phyloP scores from a whole-genome alignment of 305 asterid genomes.

The Withania somnifera region DNA sequence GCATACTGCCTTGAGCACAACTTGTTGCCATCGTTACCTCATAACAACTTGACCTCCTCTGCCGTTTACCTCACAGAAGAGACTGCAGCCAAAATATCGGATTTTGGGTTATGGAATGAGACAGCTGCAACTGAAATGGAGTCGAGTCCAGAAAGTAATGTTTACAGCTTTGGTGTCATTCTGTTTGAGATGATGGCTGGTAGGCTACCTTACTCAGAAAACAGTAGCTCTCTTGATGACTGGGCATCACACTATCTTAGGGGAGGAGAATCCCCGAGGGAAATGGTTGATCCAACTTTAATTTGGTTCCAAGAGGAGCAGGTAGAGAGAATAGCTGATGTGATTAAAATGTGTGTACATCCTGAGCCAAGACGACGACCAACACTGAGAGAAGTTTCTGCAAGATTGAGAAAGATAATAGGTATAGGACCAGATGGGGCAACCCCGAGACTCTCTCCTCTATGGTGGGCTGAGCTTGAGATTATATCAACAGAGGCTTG shows the following conservation, averaged over 20 bases:
- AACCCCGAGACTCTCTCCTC: conserved; percentile 58
- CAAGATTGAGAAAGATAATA: conserved; percentile 45
- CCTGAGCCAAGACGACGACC: conserved; percentile 40
- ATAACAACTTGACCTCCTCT: conserved; percentile 52
- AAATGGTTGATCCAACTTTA: conserved; percentile 56
- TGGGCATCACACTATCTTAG: conserved; percentile 64
- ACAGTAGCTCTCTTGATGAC: conserved; percentile 29
- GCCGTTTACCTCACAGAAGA: conserved; percentile 65
- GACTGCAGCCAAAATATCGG: conserved; percentile 77
- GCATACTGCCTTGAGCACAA: conserved; percentile 76
- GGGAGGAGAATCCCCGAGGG: conserved; percentile 18
- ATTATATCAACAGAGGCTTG: conserved; percentile 32
- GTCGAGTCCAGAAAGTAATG: conserved; percentile 27
- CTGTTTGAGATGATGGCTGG: conserved; percentile 67
- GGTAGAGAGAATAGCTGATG: conserved; percentile 31
- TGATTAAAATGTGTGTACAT: conserved; percentile 37
- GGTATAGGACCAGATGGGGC: conserved; percentile 60
- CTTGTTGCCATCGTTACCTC: conserved; percentile 47
- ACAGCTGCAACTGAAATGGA: conserved; percentile 22
- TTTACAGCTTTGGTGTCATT: conserved; percentile 72
- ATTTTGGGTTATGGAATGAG: conserved; percentile 38
- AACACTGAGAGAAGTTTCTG: conserved; percentile 36
- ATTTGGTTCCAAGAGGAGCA: conserved; percentile 32
- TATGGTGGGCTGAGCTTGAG: conserved; percentile 96
- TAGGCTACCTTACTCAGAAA: conserved; percentile 51